phyloP scores from a whole-genome alignment of 768 basidiomycete genomes.

The Cubamyces lactineus region DNA sequence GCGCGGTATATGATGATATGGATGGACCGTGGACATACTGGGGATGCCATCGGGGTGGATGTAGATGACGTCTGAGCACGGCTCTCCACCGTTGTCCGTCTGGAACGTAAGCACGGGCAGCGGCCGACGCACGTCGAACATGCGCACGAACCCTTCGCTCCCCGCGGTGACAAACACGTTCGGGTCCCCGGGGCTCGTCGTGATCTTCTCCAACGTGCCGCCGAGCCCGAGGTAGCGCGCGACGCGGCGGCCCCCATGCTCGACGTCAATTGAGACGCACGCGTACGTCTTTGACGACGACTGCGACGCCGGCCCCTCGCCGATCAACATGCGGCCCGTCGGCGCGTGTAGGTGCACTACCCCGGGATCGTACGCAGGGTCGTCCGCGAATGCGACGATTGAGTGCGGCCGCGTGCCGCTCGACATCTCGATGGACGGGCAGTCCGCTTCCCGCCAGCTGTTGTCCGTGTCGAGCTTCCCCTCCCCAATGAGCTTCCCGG shows the following conservation, averaged over 20 bases:
- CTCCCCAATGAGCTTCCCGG: slow-evolving; percentile 23
- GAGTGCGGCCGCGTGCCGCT: slow-evolving; percentile 25
- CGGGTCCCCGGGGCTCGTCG: slow-evolving; percentile 39
- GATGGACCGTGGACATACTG: slow-evolving; percentile 26
- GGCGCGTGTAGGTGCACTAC: slow-evolving; percentile 34
- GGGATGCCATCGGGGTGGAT: slow-evolving; percentile 44
- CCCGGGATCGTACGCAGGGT: not conserved
- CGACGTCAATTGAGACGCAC: slow-evolving; percentile 36
- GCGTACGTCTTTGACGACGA: slow-evolving; percentile 4
- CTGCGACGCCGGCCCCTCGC: slow-evolving; percentile 3
- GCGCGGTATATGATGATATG: not conserved
- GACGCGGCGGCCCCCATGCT: slow-evolving; percentile 35
- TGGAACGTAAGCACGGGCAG: slow-evolving; percentile 41
- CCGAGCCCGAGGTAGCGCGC: slow-evolving; percentile 43
- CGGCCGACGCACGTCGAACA: slow-evolving; percentile 42
- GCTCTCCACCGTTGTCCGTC: slow-evolving; percentile 17
- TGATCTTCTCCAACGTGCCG: slow-evolving; percentile 34
- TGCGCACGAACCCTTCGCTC: slow-evolving; percentile 41
- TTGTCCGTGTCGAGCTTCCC: slow-evolving; percentile 12
- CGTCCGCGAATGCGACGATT: slow-evolving; percentile 7
- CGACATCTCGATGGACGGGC: slow-evolving; percentile 36
- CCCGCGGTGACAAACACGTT: slow-evolving; percentile 40
- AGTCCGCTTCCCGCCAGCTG: slow-evolving; percentile 12
- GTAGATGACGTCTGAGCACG: slow-evolving; percentile 28
- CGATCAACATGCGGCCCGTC: slow-evolving; percentile 30